Evolutionary conservation across 768 basidiomycete genomes (phyloP).

Genomic region (Ramaria rubella): DNA sequence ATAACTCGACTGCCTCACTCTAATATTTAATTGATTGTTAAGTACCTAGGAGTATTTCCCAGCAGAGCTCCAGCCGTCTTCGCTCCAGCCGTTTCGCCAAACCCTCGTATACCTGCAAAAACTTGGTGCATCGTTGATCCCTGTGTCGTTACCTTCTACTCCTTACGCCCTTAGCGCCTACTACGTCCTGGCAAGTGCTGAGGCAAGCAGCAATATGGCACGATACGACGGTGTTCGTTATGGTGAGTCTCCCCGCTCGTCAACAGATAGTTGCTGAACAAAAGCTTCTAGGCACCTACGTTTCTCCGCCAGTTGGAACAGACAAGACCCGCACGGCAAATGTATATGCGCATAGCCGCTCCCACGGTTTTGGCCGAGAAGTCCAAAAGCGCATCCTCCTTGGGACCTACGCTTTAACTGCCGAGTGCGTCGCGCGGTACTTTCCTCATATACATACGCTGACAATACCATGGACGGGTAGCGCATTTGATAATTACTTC

Average conservation of each 20-base stretch:
- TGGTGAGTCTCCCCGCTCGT: slow-evolving; percentile 37
- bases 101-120: slow-evolving; percentile 37
- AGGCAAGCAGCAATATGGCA: slow-evolving; percentile 88
- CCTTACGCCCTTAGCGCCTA: slow-evolving; percentile 82
- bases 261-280: slow-evolving; percentile 23
- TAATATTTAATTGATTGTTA: neutral
- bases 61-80: slow-evolving; percentile 44
- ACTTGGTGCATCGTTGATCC: slow-evolving; percentile 59
- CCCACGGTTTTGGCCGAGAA: slow-evolving; percentile 72
- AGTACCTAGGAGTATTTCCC: slow-evolving; percentile 71
- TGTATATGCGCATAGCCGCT: slow-evolving; percentile 61
- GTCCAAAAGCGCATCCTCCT: slow-evolving; percentile 82
- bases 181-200: slow-evolving; percentile 92
- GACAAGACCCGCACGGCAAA: slow-evolving; percentile 44
- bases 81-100: slow-evolving; percentile 40
- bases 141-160: slow-evolving; percentile 68
- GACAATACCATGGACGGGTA: slow-evolving; percentile 25
- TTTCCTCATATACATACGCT: neutral
- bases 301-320: slow-evolving; percentile 32
- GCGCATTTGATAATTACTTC: slow-evolving; percentile 97
- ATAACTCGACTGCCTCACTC: neutral
- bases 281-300: neutral
- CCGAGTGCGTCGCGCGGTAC: slow-evolving; percentile 55
- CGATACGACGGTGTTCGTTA: slow-evolving; percentile 85
- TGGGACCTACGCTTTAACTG: slow-evolving; percentile 86